Evolutionary conservation across 164 flowering plant genomes (phyloP), one percentile per base, ranked within the genome.

Genomic region (Stephania cephalantha): DNA sequence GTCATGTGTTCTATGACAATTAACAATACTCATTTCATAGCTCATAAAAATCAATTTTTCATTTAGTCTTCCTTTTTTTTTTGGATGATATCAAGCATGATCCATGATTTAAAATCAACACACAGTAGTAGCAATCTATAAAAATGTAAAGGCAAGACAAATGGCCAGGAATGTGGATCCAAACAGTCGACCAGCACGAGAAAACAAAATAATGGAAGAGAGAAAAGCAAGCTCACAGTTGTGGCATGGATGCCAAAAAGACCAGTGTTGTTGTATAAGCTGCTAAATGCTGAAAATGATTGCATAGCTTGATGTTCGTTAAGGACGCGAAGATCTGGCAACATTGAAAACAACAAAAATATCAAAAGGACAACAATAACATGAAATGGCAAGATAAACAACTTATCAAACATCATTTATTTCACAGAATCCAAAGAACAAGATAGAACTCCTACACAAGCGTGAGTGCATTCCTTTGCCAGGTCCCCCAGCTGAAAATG

Each of bases 401-500:
- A 53, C 46, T 46, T 65, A 63, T 30, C 30, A 22, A 68, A 48
- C 29, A 73, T 35, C 42, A 53, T n/a, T 22, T 71, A n/a, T 72
- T 17, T 73, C 20, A 11, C 50, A 35, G 68, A 29, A 44, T 2
- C 17, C 70, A 44, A 6, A 30, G 20, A 71, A 58, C 42, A 58
- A 29, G 44, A 53, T 8, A 6, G 17, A 52, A 12, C 72, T 89
- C 98, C 87, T 86, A 94, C 98, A 92, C 74, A 92, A 76, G 67
- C 97, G 86, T 72, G 98, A 92, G 79, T 87, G 81, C 97, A 94
- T 91, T 71, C 98, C 98, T 84, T 94, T 94, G 74, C 98, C 97
- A 82, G 98, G 97, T 72, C 98, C 98, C 20, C 97, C 97, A 77
- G 91, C 91, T 48, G 98, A 94, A 85, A 94, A 94, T 70, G 98